Conservation (phyloP, 257 asterid genomes). For the Thymus quinquecostatus region DNA sequence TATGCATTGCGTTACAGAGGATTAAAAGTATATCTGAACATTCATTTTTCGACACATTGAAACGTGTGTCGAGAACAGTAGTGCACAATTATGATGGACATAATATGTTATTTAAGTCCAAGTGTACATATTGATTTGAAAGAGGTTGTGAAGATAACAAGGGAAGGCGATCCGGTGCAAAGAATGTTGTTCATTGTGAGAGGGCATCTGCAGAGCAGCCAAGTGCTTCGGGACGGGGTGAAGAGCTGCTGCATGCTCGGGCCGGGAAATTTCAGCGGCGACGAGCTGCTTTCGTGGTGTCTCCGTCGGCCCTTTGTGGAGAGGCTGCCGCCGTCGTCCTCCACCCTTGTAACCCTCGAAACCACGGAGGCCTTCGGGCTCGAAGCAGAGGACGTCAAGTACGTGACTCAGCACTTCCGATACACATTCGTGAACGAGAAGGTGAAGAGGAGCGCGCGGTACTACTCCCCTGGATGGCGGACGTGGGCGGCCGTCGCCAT, state of each 20-base stretch:
- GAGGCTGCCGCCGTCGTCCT: conserved; percentile 87
- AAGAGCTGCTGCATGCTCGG: conserved; percentile 95
- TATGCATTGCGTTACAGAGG: too few relatives aligned
- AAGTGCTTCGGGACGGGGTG: conserved; percentile 78
- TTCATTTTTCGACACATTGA: too few relatives aligned
- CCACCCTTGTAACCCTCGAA: conserved; percentile 70
- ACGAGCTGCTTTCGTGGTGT: conserved; percentile 97
- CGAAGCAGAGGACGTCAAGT: conserved; percentile 87
- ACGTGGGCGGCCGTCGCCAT: conserved; percentile 98
- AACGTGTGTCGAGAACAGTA: too few relatives aligned
- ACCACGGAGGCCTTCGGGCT: conserved; percentile 93
- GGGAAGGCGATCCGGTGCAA: conserved; percentile 96
- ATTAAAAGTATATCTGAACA: too few relatives aligned
- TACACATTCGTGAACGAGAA: conserved; percentile 91
- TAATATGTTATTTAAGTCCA: too few relatives aligned
- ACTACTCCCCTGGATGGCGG: conserved; percentile 97
- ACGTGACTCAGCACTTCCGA: conserved; percentile 94
- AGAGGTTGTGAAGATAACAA: conserved; percentile 51
- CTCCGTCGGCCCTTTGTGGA: conserved; percentile 84
- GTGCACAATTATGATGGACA: too few relatives aligned
- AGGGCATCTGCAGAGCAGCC: conserved; percentile 99
- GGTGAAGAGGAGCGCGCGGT: conserved; percentile 88
- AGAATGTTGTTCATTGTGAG: conserved; percentile 91
- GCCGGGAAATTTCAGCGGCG: conserved; percentile 96
- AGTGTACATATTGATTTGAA: background rate